These are phyloP conservation scores for Syncephalastrum racemosum DNA, from an alignment of 371 early-diverging fungal species.

Conservation along the genomic window DNA sequence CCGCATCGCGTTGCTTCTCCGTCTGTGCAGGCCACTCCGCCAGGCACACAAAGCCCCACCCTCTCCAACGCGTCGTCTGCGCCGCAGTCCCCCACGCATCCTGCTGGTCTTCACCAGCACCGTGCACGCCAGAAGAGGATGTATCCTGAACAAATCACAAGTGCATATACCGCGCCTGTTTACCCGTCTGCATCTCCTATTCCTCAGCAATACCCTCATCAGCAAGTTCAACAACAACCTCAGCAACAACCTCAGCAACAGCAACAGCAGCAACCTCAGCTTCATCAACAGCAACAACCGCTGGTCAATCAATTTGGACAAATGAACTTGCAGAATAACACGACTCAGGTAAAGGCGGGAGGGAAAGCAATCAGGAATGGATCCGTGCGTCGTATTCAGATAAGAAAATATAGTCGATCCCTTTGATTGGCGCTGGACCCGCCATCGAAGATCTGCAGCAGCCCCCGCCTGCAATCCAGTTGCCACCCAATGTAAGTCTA, in stretches of 20 bases:
- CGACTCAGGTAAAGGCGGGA: constrained; percentile 6
- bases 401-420: constrained; percentile 21
- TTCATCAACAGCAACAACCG: constrained; percentile 15
- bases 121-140: constrained; percentile 44
- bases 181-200: constrained; percentile 15
- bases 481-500: constrained; percentile 57
- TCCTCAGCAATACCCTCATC: constrained; percentile 10
- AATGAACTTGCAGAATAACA: constrained; percentile 28
- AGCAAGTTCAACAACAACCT: constrained; percentile 3
- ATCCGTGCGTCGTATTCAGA: background rate
- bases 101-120: constrained; percentile 23
- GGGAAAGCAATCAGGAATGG: background rate
- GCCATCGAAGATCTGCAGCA: constrained; percentile 53
- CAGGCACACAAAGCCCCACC: constrained; percentile 11
- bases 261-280: constrained; percentile 8
- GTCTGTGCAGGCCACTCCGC: background rate
- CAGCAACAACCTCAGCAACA: constrained; percentile 19
- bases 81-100: constrained; percentile 4
- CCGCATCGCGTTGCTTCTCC: too few species aligned
- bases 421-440: constrained; percentile 57
- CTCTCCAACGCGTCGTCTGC: constrained; percentile 11
- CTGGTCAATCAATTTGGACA: constrained; percentile 42
- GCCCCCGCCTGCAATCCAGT: constrained; percentile 53
- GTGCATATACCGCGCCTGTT: constrained; percentile 39
- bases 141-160: constrained; percentile 60